These are phyloP conservation scores for Escovopsis sp. DNA, from an alignment of 2,329 filamentous ascomycete species.

Conservation along the genomic window DNA sequence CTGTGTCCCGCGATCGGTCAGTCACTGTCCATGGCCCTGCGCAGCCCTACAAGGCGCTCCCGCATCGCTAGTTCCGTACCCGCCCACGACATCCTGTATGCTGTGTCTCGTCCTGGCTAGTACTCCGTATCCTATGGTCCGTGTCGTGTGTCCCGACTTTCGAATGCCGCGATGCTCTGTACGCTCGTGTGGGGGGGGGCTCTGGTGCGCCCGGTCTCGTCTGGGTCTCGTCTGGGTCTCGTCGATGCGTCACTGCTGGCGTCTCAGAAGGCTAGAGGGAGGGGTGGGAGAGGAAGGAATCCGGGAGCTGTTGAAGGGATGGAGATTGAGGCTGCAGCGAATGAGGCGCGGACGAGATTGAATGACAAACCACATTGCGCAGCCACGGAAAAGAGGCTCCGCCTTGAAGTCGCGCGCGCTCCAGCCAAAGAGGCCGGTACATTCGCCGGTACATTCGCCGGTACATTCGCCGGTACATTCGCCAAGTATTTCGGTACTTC, in stretches of 20 bases:
- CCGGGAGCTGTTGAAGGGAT: constrained; percentile 10
- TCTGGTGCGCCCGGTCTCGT: too few species aligned
- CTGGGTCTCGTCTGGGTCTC: too few species aligned
- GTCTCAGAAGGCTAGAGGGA: neutral
- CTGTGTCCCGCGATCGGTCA: constrained; percentile 18
- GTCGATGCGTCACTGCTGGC: neutral
- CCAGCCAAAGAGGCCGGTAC: too few species aligned
- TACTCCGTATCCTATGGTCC: too few species aligned
- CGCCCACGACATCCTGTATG: constrained; percentile 51
- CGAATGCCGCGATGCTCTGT: too few species aligned
- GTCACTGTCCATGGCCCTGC: too few species aligned
- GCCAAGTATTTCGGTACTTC: too few species aligned
- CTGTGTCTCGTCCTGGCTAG: constrained; percentile 4
- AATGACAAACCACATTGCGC: constrained; percentile 12
- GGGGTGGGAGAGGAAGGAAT: too few species aligned
- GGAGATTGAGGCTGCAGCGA: constrained; percentile 11
- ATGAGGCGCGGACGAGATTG: constrained; percentile 3
- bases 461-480: too few species aligned
- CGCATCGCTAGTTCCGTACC: constrained; percentile 26
- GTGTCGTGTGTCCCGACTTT: too few species aligned
- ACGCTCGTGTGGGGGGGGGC: too few species aligned
- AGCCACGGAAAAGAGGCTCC: constrained; percentile 15
- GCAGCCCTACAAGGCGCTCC: constrained; percentile 12
- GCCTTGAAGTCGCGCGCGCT: constrained; percentile 15
- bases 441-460: too few species aligned